These are phyloP conservation scores for Aspergillus proliferans DNA, from an alignment of 2,329 filamentous ascomycete species.

Conservation along the genomic window DNA sequence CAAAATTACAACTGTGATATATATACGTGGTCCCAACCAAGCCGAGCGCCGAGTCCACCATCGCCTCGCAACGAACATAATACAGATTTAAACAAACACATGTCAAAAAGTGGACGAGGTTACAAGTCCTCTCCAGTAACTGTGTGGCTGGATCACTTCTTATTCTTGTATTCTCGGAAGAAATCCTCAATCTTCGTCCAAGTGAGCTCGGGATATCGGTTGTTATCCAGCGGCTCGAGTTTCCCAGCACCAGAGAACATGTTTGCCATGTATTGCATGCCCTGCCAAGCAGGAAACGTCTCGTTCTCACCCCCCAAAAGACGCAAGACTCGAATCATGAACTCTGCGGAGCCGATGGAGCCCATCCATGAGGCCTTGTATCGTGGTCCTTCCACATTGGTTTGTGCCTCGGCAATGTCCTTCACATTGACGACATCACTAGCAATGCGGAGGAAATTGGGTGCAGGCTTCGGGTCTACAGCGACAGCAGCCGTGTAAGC, in stretches of 20 bases:
- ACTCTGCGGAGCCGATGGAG: slow-evolving; percentile 1
- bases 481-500: slow-evolving; percentile 8
- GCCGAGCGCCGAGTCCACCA: too few species aligned
- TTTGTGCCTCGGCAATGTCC: slow-evolving; percentile 7
- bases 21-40: too few species aligned
- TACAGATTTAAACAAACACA: too few species aligned
- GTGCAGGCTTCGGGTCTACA: slow-evolving; percentile 5
- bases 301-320: slow-evolving; percentile 9
- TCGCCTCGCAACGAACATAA: too few species aligned
- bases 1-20: too few species aligned
- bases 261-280: slow-evolving; percentile 10
- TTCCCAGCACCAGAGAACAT: slow-evolving; percentile 8
- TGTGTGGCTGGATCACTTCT: neutral
- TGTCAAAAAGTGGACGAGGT: neutral
- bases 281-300: slow-evolving; percentile 7
- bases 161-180: slow-evolving; percentile 4
- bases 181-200: slow-evolving; percentile 8
- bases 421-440: slow-evolving; percentile 4
- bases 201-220: slow-evolving; percentile 5
- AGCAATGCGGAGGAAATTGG: slow-evolving; percentile 9
- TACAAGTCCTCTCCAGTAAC: neutral
- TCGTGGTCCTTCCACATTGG: slow-evolving; percentile 3
- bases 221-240: slow-evolving; percentile 7
- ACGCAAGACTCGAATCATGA: slow-evolving; percentile 5
- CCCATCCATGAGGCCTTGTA: slow-evolving; percentile 7